Conservation (phyloP, 2,329 filamentous ascomycete genomes). For the Monilinia fructicola region DNA sequence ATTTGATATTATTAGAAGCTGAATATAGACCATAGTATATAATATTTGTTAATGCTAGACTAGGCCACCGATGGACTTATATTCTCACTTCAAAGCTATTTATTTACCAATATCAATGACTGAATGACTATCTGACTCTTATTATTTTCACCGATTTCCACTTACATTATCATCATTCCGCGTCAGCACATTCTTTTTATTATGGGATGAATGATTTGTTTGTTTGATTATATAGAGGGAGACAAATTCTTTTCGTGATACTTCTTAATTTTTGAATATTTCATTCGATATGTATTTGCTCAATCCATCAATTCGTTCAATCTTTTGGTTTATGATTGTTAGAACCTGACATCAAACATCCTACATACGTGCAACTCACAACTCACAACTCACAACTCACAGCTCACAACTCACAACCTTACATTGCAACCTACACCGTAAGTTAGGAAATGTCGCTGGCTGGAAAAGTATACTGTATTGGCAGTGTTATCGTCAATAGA, state of each 20-base stretch:
- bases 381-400: too few species aligned
- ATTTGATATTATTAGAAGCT: too few species aligned
- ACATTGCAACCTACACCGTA: background rate
- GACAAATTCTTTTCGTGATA: background rate
- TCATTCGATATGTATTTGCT: too few species aligned
- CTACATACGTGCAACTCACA: too few species aligned
- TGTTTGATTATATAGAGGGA: too few species aligned
- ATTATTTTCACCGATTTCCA: background rate
- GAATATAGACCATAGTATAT: too few species aligned
- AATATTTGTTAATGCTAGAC: too few species aligned
- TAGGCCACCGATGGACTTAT: too few species aligned
- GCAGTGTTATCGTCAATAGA: constrained; percentile 2
- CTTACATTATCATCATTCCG: background rate
- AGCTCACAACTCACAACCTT: too few species aligned
- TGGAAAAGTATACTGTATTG: background rate
- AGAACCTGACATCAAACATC: background rate
- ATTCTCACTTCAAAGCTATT: too few species aligned
- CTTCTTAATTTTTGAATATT: background rate
- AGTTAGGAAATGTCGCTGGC: background rate
- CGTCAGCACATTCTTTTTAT: background rate
- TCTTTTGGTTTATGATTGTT: background rate
- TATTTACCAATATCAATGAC: too few species aligned
- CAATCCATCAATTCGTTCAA: background rate
- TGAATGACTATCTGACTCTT: background rate
- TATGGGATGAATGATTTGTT: constrained; percentile 5